Conservation (phyloP, 345 rosid species). For the Pelargonium nanum region DNA sequence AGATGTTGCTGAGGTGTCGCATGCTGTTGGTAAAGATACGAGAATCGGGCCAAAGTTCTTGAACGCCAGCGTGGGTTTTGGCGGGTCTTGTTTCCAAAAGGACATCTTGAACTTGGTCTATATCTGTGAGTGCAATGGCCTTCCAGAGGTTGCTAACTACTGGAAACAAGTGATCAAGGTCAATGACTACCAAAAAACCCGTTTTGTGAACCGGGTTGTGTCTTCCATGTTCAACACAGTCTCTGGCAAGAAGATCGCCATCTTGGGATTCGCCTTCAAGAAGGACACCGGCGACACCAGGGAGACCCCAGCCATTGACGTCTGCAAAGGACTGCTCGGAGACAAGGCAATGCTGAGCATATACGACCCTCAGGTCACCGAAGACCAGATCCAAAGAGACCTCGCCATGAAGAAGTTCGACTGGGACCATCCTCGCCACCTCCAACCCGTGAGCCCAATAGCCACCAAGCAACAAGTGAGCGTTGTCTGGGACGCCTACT, state of each 20-base stretch:
- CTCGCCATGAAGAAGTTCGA: conserved; percentile 60
- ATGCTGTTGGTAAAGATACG: conserved; percentile 61
- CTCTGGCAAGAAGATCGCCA: conserved; percentile 58
- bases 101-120: conserved; percentile 67
- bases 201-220: conserved; percentile 63
- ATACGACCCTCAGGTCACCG: conserved; percentile 68
- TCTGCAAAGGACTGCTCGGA: conserved; percentile 65
- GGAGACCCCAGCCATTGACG: conserved; percentile 77
- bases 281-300: conserved; percentile 82
- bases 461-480: conserved; percentile 52
- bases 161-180: conserved; percentile 81
- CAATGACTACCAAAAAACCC: conserved; percentile 66
- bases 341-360: conserved; percentile 64
- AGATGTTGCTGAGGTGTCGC: conserved; percentile 56
- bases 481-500: conserved; percentile 58
- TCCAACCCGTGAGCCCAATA: conserved; percentile 56
- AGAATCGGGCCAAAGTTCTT: conserved; percentile 74
- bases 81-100: conserved; percentile 83
- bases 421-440: conserved; percentile 79
- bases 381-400: conserved; percentile 65
- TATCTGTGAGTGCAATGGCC: conserved; percentile 75
- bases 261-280: conserved; percentile 83
- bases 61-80: conserved; percentile 78
- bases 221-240: conserved; percentile 83
- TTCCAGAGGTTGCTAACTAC: conserved; percentile 60